Evolutionary conservation across 2,329 filamentous ascomycete genomes (phyloP), one percentile per base, ranked within the genome.

Genomic region (Trichoderma arundinaceum): DNA sequence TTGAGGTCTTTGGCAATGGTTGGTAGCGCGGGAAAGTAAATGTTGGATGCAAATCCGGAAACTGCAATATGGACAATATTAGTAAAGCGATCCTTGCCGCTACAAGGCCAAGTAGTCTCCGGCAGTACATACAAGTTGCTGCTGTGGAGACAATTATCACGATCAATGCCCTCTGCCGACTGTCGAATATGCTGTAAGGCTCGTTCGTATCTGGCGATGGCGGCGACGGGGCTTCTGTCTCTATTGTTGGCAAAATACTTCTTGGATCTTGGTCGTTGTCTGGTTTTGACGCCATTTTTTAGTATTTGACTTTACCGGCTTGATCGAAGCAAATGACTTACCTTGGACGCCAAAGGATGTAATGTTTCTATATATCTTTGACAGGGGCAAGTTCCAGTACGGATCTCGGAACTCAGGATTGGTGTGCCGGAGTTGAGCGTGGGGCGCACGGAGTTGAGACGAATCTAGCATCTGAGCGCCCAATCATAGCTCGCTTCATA

Each of bases 21-120:
- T 10, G 80, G 79, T 32, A 86, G 72, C 0, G 84, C 84, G 1
- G 84, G 85, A 56, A 85, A 81, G 75, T 86, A 87, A n/a, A 85
- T 85, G 49, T 84, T 78, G 5, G 80, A 78, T 0, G 80, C 80
- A 46, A 83, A 72, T 4, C 77, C 77, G 0, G 78, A 80, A 66
- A 80, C 78, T 80, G 49, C 8, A 41, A 6, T 2, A 22, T 4
- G 6, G 39, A 44, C 9, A 22, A 8, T 54, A 35, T 54, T 63
- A 63, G 39, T 46, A 35, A 43, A 12, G 13, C n/a, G 9, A 33
- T 12, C 33, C 1, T 13, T 41, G 38, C 17, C 22, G 6, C 6
- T 15, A 43, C 22, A 12, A 53, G 48, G 3, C 4, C 35, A 53
- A 53, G 38, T 19, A 15, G 5, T 22, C 8, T 62, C 10, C 35